A percentile compares a stretch with the other conserved stretches of the same genome.
These are phyloP conservation scores for Kodamaea ohmeri DNA, from an alignment of 1,139 yeast genomes.

Conservation along the genomic window DNA sequence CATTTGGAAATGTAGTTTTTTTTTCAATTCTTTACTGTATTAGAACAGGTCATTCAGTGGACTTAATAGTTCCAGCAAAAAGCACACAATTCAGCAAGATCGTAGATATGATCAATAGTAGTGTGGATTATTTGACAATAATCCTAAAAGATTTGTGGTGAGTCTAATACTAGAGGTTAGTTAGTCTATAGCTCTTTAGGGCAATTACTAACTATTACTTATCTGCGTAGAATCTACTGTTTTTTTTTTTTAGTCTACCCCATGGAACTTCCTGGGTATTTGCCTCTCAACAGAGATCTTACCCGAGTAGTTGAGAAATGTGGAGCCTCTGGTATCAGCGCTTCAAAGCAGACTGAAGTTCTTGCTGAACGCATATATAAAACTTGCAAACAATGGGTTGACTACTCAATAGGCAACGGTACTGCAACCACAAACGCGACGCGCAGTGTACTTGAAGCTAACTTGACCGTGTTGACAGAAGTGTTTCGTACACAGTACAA, in stretches of 20 bases:
- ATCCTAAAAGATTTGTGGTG: no score
- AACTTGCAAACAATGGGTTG: constrained; percentile 12
- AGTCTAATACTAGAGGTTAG: no score
- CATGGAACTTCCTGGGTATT: constrained; percentile 15
- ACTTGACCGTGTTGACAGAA: constrained; percentile 7
- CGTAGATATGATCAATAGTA: constrained; percentile 1
- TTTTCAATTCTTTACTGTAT: constrained; percentile 5
- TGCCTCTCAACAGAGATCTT: constrained; percentile 15
- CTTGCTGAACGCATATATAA: constrained; percentile 11
- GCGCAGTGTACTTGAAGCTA: constrained; percentile 3
- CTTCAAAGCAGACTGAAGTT: constrained; percentile 11
- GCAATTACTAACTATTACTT: neutral
- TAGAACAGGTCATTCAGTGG: neutral
- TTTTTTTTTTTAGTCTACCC: neutral
- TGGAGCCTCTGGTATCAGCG: constrained; percentile 10
- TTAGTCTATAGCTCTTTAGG: neutral
- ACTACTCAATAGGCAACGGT: constrained; percentile 12
- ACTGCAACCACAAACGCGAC: constrained; percentile 2
- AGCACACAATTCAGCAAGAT: neutral
- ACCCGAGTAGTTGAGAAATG: constrained; percentile 13
- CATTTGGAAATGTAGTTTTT: neutral
- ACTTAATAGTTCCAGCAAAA: neutral
- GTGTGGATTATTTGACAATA: no score
- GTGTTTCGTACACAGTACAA: constrained; percentile 8
- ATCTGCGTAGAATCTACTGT: constrained; percentile 1